Base-by-base conservation (phyloP, 1,139 yeast species). In the Magnusiomyces paraingens region DNA sequence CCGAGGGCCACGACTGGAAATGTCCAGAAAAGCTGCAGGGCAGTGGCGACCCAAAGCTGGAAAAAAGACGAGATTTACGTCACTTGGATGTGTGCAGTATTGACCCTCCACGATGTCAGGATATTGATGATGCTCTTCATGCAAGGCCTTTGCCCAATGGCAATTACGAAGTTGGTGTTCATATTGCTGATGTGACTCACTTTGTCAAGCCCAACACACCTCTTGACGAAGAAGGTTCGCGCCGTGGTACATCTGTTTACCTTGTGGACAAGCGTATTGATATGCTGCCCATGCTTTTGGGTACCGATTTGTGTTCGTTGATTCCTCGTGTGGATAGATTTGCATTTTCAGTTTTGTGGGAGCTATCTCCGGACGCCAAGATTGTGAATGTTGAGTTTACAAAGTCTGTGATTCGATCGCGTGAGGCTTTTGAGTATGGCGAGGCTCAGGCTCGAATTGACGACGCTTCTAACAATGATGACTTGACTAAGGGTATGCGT, bases 211-310 rank as follows among this genome's bases (percentile, higher is more conserved):
- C 99, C 0, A 86, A 84, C 60, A 90, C 97, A 3, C 84, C 99
- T 0, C 76, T 94, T 57, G 99, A 94, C 68, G 86, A 82, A 50
- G 99, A 94, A 72, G 99, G 98, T 70, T 96, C 98, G 1, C 79
- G 95, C 1, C 81, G 99, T 70, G 98, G 97, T 66, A 94, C 99
- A 0, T 91, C 99, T 3, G 97, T 93, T 2, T 94, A 94, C 70
- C 77, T 94, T 58, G 99, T 94, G n/a, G 99, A 94, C 68, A 93
- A 94, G 70, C 87, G 99, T 78, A 94, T 94, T 62, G 99, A 94
- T 77, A 94, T 94, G 99, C 77, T 94, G 62, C 99, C 99, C 2
- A 84, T 87, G 84, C 74, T 94, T 52, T 76, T 94, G 57, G 99
- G 99, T 68, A 94, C 99, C 1, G 94, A 94, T 69, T 74, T 94